These are phyloP conservation scores for Lactarius evosmus DNA, from an alignment of 768 basidiomycete species.

Conservation along the genomic window DNA sequence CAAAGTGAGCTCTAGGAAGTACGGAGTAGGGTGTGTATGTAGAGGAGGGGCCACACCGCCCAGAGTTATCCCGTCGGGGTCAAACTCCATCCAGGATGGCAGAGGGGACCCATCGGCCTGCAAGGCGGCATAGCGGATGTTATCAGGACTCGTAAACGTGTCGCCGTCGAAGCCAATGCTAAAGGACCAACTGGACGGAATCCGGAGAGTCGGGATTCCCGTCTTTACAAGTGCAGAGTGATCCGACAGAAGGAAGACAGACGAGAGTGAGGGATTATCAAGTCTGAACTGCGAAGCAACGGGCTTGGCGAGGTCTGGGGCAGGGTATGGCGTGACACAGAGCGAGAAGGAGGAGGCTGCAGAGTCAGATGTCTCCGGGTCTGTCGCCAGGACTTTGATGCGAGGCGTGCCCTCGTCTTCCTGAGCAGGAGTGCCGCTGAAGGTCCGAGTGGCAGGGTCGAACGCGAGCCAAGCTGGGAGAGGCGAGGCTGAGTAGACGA, in stretches of 20 bases:
- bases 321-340: constrained; percentile 51
- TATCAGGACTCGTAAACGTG: constrained; percentile 51
- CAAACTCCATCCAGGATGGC: constrained; percentile 74
- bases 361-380: constrained; percentile 42
- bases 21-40: constrained; percentile 39
- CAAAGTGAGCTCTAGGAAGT: constrained; percentile 51
- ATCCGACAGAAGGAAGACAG: constrained; percentile 64
- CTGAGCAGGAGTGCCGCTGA: constrained; percentile 64
- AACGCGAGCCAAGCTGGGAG: constrained; percentile 81
- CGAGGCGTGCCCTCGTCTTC: constrained; percentile 59
- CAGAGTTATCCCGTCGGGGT: constrained; percentile 64
- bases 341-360: constrained; percentile 54
- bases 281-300: constrained; percentile 58
- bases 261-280: constrained; percentile 65
- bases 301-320: constrained; percentile 53
- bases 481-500: constrained; percentile 50
- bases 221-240: constrained; percentile 52
- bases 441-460: constrained; percentile 53
- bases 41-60: constrained; percentile 69
- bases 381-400: constrained; percentile 63
- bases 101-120: constrained; percentile 65
- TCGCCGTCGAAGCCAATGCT: constrained; percentile 75
- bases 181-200: constrained; percentile 85
- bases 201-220: constrained; percentile 55
- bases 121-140: constrained; percentile 60